Conservation (phyloP, 192 early-diverging fungal genomes). For the Gonapodya prolifera region DNA sequence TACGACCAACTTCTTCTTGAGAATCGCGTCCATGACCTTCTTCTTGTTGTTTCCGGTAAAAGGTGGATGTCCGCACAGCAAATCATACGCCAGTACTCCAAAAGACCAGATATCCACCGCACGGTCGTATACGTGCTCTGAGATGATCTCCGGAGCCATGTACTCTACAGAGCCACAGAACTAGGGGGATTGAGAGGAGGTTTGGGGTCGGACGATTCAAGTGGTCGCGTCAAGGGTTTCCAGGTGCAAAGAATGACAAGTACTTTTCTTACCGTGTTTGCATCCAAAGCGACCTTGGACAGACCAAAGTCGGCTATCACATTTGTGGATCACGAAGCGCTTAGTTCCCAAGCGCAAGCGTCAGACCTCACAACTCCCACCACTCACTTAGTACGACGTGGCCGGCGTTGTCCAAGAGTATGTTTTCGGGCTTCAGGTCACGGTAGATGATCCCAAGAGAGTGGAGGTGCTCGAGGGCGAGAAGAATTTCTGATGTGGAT, state of each 20-base stretch:
- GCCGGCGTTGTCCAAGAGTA: constrained; percentile 7
- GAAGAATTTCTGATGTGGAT: constrained; percentile 86
- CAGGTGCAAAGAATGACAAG: constrained; percentile 16
- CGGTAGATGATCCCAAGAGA: constrained; percentile 89
- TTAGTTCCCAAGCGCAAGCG: neutral
- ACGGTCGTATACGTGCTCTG: constrained; percentile 5
- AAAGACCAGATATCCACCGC: constrained; percentile 8
- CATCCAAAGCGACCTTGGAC: constrained; percentile 63
- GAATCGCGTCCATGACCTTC: constrained; percentile 72
- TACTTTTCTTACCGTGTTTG: constrained; percentile 5
- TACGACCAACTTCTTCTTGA: constrained; percentile 65
- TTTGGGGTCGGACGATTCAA: constrained; percentile 31
- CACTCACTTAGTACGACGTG: neutral
- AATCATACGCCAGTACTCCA: constrained; percentile 7
- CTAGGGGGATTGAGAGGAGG: neutral
- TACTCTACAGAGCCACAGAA: constrained; percentile 71
- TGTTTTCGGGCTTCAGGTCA: constrained; percentile 83
- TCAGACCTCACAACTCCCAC: neutral
- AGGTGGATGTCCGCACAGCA: constrained; percentile 26
- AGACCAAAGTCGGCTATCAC: constrained; percentile 48
- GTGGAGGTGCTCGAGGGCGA: constrained; percentile 91
- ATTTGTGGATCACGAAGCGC: neutral
- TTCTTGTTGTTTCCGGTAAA: constrained; percentile 70
- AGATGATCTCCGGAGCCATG: constrained; percentile 20
- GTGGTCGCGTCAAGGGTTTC: neutral